Conservation (phyloP, 2,329 filamentous ascomycete species). For the Paracorniculantispora psalliotae region DNA sequence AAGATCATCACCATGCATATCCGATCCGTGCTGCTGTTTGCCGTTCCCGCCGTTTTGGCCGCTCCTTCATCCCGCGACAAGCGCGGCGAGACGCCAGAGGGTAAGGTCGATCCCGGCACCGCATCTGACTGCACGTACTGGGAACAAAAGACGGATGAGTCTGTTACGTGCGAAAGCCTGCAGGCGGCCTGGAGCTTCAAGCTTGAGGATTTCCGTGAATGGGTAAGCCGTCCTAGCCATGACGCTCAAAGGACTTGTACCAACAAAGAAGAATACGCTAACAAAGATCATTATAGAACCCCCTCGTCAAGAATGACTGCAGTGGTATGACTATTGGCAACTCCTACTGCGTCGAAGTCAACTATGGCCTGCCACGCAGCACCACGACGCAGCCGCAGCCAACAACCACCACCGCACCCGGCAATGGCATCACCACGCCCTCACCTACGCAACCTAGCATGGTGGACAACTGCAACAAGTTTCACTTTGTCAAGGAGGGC, state of each 20-base stretch:
- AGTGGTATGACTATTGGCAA: not conserved
- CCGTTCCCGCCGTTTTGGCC: no score
- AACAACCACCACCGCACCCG: not conserved
- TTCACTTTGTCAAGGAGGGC: constrained; percentile 12
- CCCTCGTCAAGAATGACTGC: not conserved
- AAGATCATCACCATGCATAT: no score
- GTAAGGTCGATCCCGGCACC: not conserved
- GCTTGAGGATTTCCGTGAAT: not conserved
- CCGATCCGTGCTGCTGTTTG: no score
- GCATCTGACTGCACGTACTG: not conserved
- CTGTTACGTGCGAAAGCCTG: not conserved
- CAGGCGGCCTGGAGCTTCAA: not conserved
- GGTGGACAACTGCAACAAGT: constrained; percentile 16
- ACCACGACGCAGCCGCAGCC: not conserved
- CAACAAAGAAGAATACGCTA: not conserved
- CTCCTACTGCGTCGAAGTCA: constrained; percentile 3
- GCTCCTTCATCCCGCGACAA: not conserved
- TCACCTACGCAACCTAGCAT: constrained; percentile 16
- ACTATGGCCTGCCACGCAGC: not conserved
- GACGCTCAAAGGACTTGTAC: no score
- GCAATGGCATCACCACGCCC: constrained; percentile 11
- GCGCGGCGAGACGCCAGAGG: not conserved
- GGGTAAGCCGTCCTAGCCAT: not conserved
- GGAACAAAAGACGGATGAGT: not conserved
- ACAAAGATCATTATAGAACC: not conserved